A percentile compares a stretch with the other conserved stretches of the same genome.
Evolutionary conservation across 1,139 yeast genomes (phyloP).

Genomic region (Yamadazyma atmosphaerica): DNA sequence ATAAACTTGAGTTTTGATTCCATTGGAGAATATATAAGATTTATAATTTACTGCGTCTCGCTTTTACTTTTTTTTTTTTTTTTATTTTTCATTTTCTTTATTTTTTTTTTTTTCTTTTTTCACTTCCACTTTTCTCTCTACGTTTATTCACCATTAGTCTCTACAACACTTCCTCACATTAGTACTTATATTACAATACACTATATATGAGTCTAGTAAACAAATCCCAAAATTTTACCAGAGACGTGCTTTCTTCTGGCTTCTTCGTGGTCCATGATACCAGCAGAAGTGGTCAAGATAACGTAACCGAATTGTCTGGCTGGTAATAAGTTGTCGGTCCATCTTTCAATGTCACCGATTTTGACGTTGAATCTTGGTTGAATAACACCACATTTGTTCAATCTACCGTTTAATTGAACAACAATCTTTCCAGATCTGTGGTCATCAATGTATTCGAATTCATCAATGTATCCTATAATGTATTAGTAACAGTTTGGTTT

Average conservation of each 20-base stretch:
- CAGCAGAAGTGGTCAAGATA: conserved; percentile 97
- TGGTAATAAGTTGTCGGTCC: conserved; percentile 97
- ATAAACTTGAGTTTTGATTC: conserved; percentile 30
- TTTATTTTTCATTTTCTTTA: too few relatives aligned
- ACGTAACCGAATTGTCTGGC: conserved; percentile 99
- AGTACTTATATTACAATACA: background rate
- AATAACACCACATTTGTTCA: conserved; percentile 98
- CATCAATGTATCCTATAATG: conserved; percentile 75
- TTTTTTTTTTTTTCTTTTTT: too few relatives aligned
- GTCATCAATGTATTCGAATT: conserved; percentile 97
- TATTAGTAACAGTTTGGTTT: conserved; percentile 9
- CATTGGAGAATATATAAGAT: conserved; percentile 6
- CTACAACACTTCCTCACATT: background rate
- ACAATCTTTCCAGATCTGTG: conserved; percentile 99
- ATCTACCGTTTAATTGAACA: conserved; percentile 95
- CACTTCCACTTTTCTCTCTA: too few relatives aligned
- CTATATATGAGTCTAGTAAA: conserved; percentile 60
- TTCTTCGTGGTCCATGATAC: conserved; percentile 99
- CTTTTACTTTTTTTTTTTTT: background rate
- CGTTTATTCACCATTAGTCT: too few relatives aligned
- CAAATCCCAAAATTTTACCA: conserved; percentile 96
- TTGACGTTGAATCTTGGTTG: conserved; percentile 98
- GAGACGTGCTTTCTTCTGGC: conserved; percentile 99
- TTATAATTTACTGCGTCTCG: background rate
- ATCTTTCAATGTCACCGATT: conserved; percentile 90